Percentiles rank a stretch among this genome's conserved stretches.
phyloP scores from a whole-genome alignment of 2,329 filamentous ascomycete species.

The Fusarium succisae region DNA sequence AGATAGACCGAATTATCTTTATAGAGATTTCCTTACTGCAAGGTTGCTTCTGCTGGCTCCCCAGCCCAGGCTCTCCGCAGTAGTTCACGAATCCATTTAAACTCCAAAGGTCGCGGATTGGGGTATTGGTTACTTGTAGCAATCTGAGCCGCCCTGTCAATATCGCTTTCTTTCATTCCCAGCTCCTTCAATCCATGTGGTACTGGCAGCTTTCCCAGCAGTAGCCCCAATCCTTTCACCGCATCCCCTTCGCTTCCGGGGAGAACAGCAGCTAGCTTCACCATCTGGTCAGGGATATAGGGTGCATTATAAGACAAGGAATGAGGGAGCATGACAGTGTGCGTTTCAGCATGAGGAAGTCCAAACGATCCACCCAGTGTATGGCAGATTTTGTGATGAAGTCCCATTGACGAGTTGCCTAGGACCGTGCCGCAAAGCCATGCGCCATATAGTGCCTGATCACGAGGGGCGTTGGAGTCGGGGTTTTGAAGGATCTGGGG shows the following conservation, averaged over 20 bases:
- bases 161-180: neutral
- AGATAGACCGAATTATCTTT: fast-evolving
- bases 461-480: fast-evolving
- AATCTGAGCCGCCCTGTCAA: neutral
- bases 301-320: neutral
- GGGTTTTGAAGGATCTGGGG: neutral
- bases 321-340: neutral
- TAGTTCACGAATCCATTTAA: neutral
- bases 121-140: neutral
- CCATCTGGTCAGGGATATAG: neutral
- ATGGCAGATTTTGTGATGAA: neutral
- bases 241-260: neutral
- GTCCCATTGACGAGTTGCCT: neutral
- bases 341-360: neutral
- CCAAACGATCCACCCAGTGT: neutral
- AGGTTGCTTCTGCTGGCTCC: neutral
- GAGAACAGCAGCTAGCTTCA: neutral
- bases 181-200: neutral
- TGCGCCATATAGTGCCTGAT: neutral
- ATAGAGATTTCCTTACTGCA: fast-evolving
- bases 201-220: fast-evolving
- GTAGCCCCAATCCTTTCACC: fast-evolving
- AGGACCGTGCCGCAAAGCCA: neutral
- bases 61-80: neutral
- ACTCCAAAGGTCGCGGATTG: neutral